Conservation (phyloP, 2,329 filamentous ascomycete genomes). For the Xylaria sp. region DNA sequence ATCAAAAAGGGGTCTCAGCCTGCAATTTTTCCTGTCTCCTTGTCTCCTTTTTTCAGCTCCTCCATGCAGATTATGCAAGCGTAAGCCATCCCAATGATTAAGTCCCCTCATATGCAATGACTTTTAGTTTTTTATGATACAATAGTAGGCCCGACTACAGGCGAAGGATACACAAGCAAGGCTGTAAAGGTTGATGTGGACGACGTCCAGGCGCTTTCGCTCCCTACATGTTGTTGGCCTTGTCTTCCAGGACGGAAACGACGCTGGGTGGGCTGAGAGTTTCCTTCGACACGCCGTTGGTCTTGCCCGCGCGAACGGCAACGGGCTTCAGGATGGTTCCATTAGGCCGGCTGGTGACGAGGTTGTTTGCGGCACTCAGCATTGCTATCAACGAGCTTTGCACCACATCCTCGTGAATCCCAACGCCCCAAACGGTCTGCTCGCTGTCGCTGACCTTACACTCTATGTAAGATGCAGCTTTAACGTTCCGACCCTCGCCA, state of each 20-base stretch:
- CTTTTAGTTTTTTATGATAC: not conserved
- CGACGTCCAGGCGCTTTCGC: not conserved
- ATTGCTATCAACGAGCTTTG: constrained; percentile 27
- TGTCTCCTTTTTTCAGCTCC: not conserved
- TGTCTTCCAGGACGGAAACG: not conserved
- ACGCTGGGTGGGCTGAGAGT: not conserved
- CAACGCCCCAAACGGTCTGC: constrained; percentile 87
- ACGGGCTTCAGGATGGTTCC: not conserved
- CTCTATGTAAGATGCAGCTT: constrained; percentile 94
- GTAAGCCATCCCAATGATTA: not conserved
- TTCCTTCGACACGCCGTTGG: not conserved
- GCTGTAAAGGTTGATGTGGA: not conserved
- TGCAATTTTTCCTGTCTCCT: too few relatives aligned
- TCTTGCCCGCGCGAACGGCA: not conserved
- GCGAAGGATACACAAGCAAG: not conserved
- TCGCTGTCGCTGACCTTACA: constrained; percentile 77
- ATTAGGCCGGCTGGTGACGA: not conserved
- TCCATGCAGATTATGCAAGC: not conserved
- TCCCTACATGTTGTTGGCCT: constrained; percentile 2
- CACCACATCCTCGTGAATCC: constrained; percentile 74
- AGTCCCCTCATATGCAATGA: not conserved
- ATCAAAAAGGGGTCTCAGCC: too few relatives aligned
- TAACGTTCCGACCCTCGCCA: constrained; percentile 81
- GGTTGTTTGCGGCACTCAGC: constrained; percentile 16
- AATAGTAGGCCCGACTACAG: not conserved